phyloP scores from a whole-genome alignment of 106 monocot genomes.

The Dendrobium huoshanense region DNA sequence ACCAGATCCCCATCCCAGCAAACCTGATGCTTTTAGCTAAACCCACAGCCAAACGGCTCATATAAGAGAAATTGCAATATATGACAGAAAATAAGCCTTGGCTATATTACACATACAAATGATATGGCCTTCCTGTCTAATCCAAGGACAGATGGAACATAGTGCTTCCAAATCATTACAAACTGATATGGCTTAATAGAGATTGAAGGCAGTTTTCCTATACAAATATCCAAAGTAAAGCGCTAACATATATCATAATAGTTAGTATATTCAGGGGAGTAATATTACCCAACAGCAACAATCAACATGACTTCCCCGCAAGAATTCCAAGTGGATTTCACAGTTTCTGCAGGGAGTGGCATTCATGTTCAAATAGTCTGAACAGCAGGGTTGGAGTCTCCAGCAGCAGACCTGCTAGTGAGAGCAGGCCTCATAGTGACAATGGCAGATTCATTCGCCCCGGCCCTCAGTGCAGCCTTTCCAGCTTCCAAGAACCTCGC shows the following conservation, averaged over 20 bases:
- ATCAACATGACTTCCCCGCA: too few relatives aligned
- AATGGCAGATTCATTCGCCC: slow-evolving; percentile 82
- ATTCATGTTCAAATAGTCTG: slow-evolving; percentile 11
- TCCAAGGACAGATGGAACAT: too few relatives aligned
- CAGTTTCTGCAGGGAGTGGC: background rate
- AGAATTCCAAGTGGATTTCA: background rate
- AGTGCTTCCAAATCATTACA: background rate
- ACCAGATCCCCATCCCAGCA: too few relatives aligned
- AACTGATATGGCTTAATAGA: background rate
- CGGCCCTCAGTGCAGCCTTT: slow-evolving; percentile 65
- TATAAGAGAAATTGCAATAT: too few relatives aligned
- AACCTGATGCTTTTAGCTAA: too few relatives aligned
- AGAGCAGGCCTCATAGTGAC: slow-evolving; percentile 79
- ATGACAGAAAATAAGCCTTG: too few relatives aligned
- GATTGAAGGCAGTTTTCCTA: background rate
- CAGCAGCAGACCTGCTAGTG: slow-evolving; percentile 53
- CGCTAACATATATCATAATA: background rate
- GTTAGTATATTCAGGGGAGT: background rate
- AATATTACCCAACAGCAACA: background rate
- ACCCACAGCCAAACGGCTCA: too few relatives aligned
- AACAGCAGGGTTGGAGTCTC: slow-evolving; percentile 3
- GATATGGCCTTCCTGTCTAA: too few relatives aligned
- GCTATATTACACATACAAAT: too few relatives aligned
- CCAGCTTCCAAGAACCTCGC: slow-evolving; percentile 95
- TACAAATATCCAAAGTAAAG: background rate